phyloP scores from a whole-genome alignment of 768 basidiomycete species.

The Flagelloscypha sp. region DNA sequence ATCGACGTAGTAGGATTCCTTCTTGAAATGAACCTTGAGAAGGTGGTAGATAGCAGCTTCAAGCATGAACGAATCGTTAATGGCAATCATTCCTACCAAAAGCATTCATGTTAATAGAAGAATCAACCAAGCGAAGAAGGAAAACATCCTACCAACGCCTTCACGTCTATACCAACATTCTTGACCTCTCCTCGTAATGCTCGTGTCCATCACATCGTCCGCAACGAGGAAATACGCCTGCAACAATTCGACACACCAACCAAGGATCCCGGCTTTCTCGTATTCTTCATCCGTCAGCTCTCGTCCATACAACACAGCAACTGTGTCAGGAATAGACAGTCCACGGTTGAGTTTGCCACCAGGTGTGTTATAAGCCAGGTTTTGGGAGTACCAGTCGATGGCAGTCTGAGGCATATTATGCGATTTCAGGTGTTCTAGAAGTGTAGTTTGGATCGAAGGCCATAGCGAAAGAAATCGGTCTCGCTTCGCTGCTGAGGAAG shows the following conservation, averaged over 20 bases:
- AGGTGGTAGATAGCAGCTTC: constrained; percentile 89
- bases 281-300: constrained; percentile 76
- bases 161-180: constrained; percentile 86
- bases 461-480: constrained; percentile 68
- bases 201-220: constrained; percentile 96
- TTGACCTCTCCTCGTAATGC: constrained; percentile 88
- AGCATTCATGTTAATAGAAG: no score
- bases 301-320: constrained; percentile 75
- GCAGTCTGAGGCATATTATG: constrained; percentile 82
- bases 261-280: constrained; percentile 77
- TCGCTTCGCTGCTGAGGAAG: constrained; percentile 37
- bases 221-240: constrained; percentile 97
- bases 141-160: no score
- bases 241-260: constrained; percentile 93
- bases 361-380: constrained; percentile 88
- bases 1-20: constrained; percentile 77
- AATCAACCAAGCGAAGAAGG: no score
- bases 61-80: constrained; percentile 97
- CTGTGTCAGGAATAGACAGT: constrained; percentile 91
- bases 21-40: constrained; percentile 79
- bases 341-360: constrained; percentile 96
- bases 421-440: constrained; percentile 55
- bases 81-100: constrained; percentile 72
- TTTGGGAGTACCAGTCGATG: constrained; percentile 81
- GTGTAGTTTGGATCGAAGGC: constrained; percentile 64